Percentiles rank a stretch among this genome's conserved stretches.
phyloP scores from a whole-genome alignment of 2,329 filamentous ascomycete genomes.

The Fusarium sp. region DNA sequence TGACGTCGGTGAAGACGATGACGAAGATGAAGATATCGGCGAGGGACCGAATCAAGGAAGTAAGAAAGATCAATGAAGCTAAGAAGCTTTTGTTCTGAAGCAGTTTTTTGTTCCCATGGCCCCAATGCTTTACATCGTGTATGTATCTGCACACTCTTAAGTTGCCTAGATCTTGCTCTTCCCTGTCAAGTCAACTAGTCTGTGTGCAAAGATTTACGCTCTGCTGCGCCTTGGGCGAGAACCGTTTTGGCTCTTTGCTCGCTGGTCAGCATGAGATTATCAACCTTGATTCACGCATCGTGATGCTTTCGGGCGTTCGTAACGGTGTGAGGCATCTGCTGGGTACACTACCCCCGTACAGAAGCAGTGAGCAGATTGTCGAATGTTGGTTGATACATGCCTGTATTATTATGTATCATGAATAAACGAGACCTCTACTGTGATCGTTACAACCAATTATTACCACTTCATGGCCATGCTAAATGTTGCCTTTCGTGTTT shows the following conservation, averaged over 20 bases:
- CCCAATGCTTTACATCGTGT: background rate
- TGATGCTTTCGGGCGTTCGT: conserved; percentile 44
- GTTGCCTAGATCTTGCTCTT: conserved; percentile 82
- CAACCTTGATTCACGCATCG: conserved; percentile 39
- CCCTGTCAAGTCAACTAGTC: conserved; percentile 96
- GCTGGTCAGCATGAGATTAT: conserved; percentile 46
- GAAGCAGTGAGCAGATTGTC: conserved; percentile 41
- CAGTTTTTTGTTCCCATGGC: background rate
- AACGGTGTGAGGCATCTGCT: conserved; percentile 49
- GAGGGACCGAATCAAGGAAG: conserved; percentile 56
- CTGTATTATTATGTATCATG: background rate
- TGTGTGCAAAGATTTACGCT: conserved; percentile 84
- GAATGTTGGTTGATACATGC: conserved; percentile 46
- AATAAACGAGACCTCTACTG: background rate
- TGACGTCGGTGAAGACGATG: conserved; percentile 75
- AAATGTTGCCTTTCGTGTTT: background rate
- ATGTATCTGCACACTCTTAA: conserved; percentile 87
- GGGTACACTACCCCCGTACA: conserved; percentile 49
- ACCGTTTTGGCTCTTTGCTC: conserved; percentile 62
- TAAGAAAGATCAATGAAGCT: conserved; percentile 46
- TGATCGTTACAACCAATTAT: background rate
- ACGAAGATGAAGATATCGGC: conserved; percentile 63
- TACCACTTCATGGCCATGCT: background rate
- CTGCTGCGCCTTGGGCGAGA: conserved; percentile 53
- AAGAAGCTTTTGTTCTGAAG: background rate